Evolutionary conservation across 345 rosid genomes (phyloP).

Genomic region (Pelargonium nanum): DNA sequence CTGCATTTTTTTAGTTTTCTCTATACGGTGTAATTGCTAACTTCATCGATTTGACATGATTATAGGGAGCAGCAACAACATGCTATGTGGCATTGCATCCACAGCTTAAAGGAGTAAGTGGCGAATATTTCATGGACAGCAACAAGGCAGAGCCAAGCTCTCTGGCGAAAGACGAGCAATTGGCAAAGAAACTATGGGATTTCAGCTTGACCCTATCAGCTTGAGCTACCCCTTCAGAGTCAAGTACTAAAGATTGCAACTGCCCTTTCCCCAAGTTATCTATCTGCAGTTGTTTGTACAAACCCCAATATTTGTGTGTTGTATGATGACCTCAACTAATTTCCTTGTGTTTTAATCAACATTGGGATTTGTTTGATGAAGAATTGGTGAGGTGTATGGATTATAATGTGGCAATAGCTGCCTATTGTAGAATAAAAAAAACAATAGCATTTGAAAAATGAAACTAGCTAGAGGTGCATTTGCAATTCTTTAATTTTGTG

Average conservation of each 20-base stretch:
- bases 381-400: too few species aligned
- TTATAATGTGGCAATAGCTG: too few species aligned
- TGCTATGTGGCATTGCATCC: slow-evolving; percentile 73
- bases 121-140: slow-evolving; percentile 48
- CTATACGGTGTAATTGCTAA: background rate
- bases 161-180: slow-evolving; percentile 32
- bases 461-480: too few species aligned
- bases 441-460: too few species aligned
- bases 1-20: background rate
- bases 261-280: background rate
- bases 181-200: slow-evolving; percentile 60
- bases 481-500: too few species aligned
- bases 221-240: background rate
- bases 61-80: slow-evolving; percentile 78
- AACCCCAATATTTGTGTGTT: background rate
- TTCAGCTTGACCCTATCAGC: slow-evolving; percentile 41
- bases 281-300: background rate
- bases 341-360: background rate
- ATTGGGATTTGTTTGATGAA: too few species aligned
- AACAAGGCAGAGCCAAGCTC: slow-evolving; percentile 33
- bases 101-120: slow-evolving; percentile 52
- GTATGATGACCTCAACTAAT: background rate
- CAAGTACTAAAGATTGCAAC: background rate
- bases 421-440: too few species aligned
- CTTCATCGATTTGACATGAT: background rate